phyloP scores from a whole-genome alignment of 2,329 filamentous ascomycete genomes.

The Phialophora macrospora region DNA sequence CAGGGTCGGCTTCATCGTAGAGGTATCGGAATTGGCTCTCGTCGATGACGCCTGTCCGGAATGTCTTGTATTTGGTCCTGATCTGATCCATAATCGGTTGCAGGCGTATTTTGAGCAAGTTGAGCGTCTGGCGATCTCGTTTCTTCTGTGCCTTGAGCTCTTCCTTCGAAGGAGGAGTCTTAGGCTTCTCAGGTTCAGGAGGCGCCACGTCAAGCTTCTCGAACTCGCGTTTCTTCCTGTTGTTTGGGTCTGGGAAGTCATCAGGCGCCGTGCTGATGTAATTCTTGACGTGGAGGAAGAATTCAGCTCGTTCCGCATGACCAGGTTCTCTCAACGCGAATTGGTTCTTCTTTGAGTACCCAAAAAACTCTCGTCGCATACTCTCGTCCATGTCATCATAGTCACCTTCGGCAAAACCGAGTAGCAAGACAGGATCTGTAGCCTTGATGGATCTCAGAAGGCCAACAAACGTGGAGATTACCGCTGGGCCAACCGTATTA shows the following conservation, averaged over 20 bases:
- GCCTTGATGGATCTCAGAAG: constrained; percentile 83
- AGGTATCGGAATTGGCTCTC: constrained; percentile 77
- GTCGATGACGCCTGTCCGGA: constrained; percentile 78
- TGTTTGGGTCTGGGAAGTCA: constrained; percentile 84
- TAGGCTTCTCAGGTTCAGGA: constrained; percentile 67
- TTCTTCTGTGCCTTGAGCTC: constrained; percentile 81
- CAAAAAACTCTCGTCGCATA: constrained; percentile 79
- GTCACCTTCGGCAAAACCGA: constrained; percentile 85
- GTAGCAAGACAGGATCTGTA: constrained; percentile 83
- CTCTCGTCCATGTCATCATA: constrained; percentile 65
- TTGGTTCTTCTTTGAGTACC: constrained; percentile 79
- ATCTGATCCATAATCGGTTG: constrained; percentile 98
- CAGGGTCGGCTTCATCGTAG: constrained; percentile 80
- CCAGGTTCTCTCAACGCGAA: constrained; percentile 71
- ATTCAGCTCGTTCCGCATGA: constrained; percentile 69
- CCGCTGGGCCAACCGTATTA: constrained; percentile 65
- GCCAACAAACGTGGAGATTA: constrained; percentile 79
- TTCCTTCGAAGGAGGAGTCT: constrained; percentile 70
- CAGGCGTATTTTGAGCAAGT: constrained; percentile 83
- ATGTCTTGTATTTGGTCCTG: constrained; percentile 85
- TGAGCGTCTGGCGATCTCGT: constrained; percentile 80
- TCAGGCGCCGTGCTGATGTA: constrained; percentile 79
- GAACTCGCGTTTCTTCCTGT: constrained; percentile 83
- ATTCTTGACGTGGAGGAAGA: constrained; percentile 74
- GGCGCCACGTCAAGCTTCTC: constrained; percentile 78